Conservation (phyloP, 176 grass and related monocot genomes). For the Neostapfia colusana region DNA sequence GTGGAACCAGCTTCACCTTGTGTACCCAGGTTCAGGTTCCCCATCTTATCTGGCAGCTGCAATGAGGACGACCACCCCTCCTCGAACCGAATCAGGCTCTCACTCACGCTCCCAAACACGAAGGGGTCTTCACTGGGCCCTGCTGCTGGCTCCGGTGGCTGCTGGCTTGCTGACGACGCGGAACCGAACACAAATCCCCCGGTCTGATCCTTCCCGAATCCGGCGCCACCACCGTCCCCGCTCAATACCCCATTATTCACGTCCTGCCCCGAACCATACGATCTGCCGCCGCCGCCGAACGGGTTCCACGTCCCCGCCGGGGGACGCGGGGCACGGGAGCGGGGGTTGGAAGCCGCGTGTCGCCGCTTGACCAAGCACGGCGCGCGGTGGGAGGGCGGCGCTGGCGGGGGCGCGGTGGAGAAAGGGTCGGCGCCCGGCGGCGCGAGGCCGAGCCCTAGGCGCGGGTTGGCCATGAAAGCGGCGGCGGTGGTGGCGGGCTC, state of each 20-base stretch:
- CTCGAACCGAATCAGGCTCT: slow-evolving; percentile 45
- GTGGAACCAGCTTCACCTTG: neutral
- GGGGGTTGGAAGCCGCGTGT: slow-evolving; percentile 19
- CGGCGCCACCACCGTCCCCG: neutral
- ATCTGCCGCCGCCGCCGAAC: slow-evolving; percentile 27
- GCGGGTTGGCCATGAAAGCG: slow-evolving; percentile 34
- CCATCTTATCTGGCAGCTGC: slow-evolving; percentile 50
- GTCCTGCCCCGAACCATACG: neutral
- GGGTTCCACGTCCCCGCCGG: slow-evolving; percentile 44
- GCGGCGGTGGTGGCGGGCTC: neutral
- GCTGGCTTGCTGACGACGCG: slow-evolving; percentile 17
- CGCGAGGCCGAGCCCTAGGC: slow-evolving; percentile 47
- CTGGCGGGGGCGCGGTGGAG: neutral
- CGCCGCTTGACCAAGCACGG: slow-evolving; percentile 49
- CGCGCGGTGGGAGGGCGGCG: slow-evolving; percentile 3
- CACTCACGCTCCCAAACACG: slow-evolving; percentile 46
- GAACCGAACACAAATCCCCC: slow-evolving; percentile 42
- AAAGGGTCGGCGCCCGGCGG: neutral
- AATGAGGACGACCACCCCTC: slow-evolving; percentile 24
- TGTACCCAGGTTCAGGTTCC: slow-evolving; percentile 55
- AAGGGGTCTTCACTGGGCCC: slow-evolving; percentile 29
- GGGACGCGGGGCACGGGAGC: slow-evolving; percentile 19
- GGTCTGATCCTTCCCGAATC: neutral
- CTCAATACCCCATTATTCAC: neutral
- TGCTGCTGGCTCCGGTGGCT: slow-evolving; percentile 6